Conservation (phyloP, 2,329 filamentous ascomycete species). For the Phialophora expanda region DNA sequence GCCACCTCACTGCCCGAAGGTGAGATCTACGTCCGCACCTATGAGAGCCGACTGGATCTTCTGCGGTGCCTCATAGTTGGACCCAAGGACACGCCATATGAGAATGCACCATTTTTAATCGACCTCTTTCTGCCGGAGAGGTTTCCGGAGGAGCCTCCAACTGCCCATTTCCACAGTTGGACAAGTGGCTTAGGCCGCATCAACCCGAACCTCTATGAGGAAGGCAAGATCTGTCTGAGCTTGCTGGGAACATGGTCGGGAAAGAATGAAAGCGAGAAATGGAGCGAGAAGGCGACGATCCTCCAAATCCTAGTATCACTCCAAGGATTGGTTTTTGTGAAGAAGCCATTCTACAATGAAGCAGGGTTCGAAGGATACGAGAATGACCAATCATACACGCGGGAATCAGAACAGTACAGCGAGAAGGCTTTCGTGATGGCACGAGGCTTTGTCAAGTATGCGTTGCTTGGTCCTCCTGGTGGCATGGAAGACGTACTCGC, state of each 20-base stretch:
- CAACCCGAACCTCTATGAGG: conserved; percentile 68
- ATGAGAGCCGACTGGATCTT: conserved; percentile 64
- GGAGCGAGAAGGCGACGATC: conserved; percentile 60
- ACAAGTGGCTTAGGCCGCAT: conserved; percentile 58
- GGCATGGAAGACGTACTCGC: conserved; percentile 59
- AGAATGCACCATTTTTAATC: conserved; percentile 65
- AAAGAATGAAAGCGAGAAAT: conserved; percentile 58
- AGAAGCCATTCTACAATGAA: conserved; percentile 68
- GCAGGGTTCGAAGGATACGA: conserved; percentile 63
- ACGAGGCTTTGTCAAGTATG: conserved; percentile 57
- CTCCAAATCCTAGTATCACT: conserved; percentile 64
- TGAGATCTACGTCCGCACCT: conserved; percentile 62
- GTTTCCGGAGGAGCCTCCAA: conserved; percentile 60
- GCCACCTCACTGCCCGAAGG: conserved; percentile 58
- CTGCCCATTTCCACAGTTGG: conserved; percentile 66
- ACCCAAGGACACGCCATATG: conserved; percentile 65
- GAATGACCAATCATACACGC: conserved; percentile 52
- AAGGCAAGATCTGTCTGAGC: conserved; percentile 66
- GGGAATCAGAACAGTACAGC: conserved; percentile 57
- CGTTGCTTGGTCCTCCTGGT: conserved; percentile 49
- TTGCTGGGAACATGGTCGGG: conserved; percentile 66
- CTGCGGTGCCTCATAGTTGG: conserved; percentile 64
- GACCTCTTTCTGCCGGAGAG: conserved; percentile 59
- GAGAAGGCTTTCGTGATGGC: conserved; percentile 62
- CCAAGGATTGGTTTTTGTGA: conserved; percentile 63